Percentiles rank a stretch among this genome's conserved stretches.
phyloP scores from a whole-genome alignment of 169 alveolate genomes.

The Miamiensis avidus region DNA sequence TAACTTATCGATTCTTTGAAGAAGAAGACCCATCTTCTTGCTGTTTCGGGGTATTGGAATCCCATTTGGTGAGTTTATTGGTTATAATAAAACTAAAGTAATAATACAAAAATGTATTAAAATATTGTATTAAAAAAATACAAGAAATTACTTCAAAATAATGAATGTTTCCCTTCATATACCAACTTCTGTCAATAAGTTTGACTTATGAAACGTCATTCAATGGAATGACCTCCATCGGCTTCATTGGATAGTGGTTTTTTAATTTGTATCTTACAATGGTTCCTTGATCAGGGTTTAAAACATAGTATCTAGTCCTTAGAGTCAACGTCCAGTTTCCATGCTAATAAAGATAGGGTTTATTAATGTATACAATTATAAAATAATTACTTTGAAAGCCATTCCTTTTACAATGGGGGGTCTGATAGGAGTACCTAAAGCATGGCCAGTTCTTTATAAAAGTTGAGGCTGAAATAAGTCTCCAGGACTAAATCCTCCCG shows the following conservation, averaged over 20 bases:
- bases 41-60: neutral
- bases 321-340: constrained; percentile 35
- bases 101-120: too few relatives aligned
- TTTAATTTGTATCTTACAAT: constrained; percentile 31
- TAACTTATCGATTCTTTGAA: neutral
- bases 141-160: constrained; percentile 30
- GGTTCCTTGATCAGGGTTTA: constrained; percentile 51
- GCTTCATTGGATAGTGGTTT: constrained; percentile 40
- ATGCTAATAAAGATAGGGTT: neutral
- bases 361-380: neutral
- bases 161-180: constrained; percentile 16
- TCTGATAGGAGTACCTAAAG: constrained; percentile 33
- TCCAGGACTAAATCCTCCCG: neutral
- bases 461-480: neutral
- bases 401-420: constrained; percentile 46
- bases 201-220: constrained; percentile 23
- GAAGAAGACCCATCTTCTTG: neutral
- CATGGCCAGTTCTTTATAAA: constrained; percentile 1
- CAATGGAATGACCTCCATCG: constrained; percentile 42
- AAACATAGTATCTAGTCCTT: constrained; percentile 34
- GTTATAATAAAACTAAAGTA: neutral
- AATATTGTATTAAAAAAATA: too few relatives aligned
- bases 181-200: constrained; percentile 23
- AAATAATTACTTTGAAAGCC: neutral
- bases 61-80: neutral